Evolutionary conservation across 139 green algal genomes (phyloP).

Genomic region (Volvox africanus): DNA sequence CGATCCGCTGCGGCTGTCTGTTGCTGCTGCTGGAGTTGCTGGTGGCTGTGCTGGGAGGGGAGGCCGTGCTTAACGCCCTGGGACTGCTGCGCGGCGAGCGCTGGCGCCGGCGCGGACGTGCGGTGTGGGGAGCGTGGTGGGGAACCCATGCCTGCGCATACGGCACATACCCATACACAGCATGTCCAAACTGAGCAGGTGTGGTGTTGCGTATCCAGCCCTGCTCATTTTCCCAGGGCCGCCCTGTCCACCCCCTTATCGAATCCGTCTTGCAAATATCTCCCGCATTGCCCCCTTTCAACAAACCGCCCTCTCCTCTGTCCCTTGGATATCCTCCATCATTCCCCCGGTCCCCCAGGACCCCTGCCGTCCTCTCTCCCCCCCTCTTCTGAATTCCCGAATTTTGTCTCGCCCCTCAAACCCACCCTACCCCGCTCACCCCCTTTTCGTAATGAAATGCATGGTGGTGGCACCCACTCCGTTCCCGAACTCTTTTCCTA

Average conservation of each 20-base stretch:
- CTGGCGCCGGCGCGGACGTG: too few species aligned
- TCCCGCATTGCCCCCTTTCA: not conserved
- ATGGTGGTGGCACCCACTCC: too few species aligned
- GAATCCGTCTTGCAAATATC: too few species aligned
- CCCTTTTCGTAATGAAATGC: too few species aligned
- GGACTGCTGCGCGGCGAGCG: not conserved
- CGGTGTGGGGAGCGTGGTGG: constrained; percentile 11
- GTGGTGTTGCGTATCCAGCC: too few species aligned
- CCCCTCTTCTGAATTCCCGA: too few species aligned
- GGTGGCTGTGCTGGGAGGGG: not conserved
- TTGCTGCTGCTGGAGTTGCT: not conserved
- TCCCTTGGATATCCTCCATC: not conserved
- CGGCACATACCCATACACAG: too few species aligned
- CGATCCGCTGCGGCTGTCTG: not conserved
- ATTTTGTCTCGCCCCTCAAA: too few species aligned
- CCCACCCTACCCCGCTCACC: too few species aligned
- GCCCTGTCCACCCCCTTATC: not conserved
- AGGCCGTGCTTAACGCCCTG: not conserved
- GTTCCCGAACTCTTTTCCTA: too few species aligned
- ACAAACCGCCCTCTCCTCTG: not conserved
- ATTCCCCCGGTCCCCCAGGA: not conserved
- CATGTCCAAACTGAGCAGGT: too few species aligned
- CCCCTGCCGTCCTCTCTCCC: not conserved
- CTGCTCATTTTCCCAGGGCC: not conserved
- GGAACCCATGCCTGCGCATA: constrained; percentile 28